Base-by-base conservation (phyloP, 495 filamentous ascomycete genomes). In the Penicillium canariense region DNA sequence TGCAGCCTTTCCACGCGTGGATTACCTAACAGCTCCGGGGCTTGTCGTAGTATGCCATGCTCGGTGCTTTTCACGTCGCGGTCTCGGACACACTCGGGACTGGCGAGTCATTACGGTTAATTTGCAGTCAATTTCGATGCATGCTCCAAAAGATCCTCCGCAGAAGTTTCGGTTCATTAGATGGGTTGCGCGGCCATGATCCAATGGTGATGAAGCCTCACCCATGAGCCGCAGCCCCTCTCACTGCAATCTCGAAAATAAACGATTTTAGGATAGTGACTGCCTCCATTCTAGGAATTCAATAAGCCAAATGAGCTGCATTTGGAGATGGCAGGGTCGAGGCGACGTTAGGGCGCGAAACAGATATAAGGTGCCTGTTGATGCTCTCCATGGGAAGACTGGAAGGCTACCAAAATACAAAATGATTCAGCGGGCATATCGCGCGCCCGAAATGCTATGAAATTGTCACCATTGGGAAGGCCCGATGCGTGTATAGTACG, bases 81-180 rank as follows among this genome's bases (percentile, higher is more conserved):
- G 3, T 52, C 30, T 32, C 35, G 35, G 15, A 17, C 18, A 30
- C 51, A 14, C 43, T 46, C 17, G 43, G 43, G 18, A 39, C 23
- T 17, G 49, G 36, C 5, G 12, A 22, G 2, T 10, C 34, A 27
- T 59, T 62, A 20, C 31, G 36, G 14, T 44, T 58, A 23, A 65
- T 36, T 8, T 65, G 50, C 17, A 67, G 15, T 3, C 32, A 59
- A 17, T 62, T 31, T 53, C 54, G 53, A 36, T 65, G 56, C 15
- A 46, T 39, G 34, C 27, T 60, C 46, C 52, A 68, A 23, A 65
- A 61, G 12, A 61, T 8, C 0, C 61, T 64, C 17, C 22, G 26
- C 27, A 17, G 15, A n/a, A n/a, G n/a, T n/a, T n/a, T 23, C 5
- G 5, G 8, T 11, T 8, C 2, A 15, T 47, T 50, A 26, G 48